phyloP scores from a whole-genome alignment of 345 rosid species.

The Zanthoxylum bungeanum region DNA sequence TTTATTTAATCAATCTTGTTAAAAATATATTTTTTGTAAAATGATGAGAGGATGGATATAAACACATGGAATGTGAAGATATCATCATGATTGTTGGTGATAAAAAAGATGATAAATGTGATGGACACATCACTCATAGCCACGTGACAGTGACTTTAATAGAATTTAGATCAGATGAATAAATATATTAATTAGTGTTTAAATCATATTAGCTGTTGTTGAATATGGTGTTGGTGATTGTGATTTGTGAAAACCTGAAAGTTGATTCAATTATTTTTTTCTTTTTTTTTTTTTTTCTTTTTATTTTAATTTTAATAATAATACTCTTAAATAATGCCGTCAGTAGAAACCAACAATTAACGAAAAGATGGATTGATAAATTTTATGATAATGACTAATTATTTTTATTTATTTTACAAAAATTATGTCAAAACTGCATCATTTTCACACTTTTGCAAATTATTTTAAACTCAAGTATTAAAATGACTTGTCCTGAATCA shows the following conservation, averaged over 20 bases:
- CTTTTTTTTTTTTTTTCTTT: too few relatives aligned
- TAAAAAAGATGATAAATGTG: background rate
- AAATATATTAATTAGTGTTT: background rate
- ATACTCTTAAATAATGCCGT: background rate
- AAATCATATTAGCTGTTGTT: constrained; percentile 2
- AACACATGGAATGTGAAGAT: constrained; percentile 9
- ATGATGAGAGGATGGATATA: background rate
- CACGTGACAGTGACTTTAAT: constrained; percentile 1
- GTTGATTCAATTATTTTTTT: too few relatives aligned
- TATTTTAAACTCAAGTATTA: too few relatives aligned
- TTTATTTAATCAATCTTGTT: background rate
- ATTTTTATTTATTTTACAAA: background rate
- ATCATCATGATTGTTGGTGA: background rate
- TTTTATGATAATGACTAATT: background rate
- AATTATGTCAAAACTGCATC: background rate
- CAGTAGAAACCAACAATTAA: background rate
- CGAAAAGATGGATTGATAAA: background rate
- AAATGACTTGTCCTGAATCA: too few relatives aligned
- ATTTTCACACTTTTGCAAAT: background rate
- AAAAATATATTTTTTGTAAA: background rate
- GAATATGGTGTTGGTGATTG: background rate
- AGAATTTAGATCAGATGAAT: background rate
- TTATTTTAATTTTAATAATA: too few relatives aligned
- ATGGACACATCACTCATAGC: background rate
- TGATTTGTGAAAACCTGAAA: background rate